Evolutionary conservation across 2,329 filamentous ascomycete species (phyloP), one percentile per base, ranked within the genome.

Genomic region (Sporothrix pseudoabietina): DNA sequence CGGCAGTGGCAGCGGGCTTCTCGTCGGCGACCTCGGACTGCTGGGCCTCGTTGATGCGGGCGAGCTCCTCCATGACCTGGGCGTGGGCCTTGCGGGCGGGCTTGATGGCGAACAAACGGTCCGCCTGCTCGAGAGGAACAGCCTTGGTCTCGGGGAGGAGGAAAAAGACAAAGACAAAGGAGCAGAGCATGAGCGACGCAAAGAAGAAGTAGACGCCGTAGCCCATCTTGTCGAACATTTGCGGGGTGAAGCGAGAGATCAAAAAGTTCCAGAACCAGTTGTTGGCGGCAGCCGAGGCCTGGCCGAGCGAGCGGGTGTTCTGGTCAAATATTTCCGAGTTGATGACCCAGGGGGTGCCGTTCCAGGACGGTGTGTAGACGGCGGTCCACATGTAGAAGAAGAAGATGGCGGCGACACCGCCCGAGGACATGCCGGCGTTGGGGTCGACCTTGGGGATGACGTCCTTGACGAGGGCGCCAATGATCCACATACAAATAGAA

Each of bases 241-340:
- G 87, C 35, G 87, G 89, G 0, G 89, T 92, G 82, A 91, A 92
- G 12, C 90, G 85, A 0, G 86, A 86, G 76, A 92, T 87, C 78
- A 92, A 85, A 79, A 92, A 92, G 80, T 92, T 92, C 84, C 84
- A 91, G 78, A 91, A 85, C 91, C 91, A 93, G 80, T 93, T 92
- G 81, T 87, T 91, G 2, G 88, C 88, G 0, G 91, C 88, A 0
- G 92, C 92, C 52, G 86, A 91, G 10, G 92, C 91, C 78, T 94
- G 91, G 1, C 91, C 91, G 0, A 94, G 85, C 0, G 89, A 88
- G 71, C 90, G 86, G 19, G 89, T 88, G 81, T 90, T 91, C 76
- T 89, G 87, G 77, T 91, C 88, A 80, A 93, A 94, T 84, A 94
- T 93, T 80, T 94, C 91, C 0, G 86, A 86, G 83, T 92, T 92